A percentile compares a stretch with the other conserved stretches of the same genome.
Conservation (phyloP, 2,329 filamentous ascomycete species). For the Phaeoacremonium minimum region DNA sequence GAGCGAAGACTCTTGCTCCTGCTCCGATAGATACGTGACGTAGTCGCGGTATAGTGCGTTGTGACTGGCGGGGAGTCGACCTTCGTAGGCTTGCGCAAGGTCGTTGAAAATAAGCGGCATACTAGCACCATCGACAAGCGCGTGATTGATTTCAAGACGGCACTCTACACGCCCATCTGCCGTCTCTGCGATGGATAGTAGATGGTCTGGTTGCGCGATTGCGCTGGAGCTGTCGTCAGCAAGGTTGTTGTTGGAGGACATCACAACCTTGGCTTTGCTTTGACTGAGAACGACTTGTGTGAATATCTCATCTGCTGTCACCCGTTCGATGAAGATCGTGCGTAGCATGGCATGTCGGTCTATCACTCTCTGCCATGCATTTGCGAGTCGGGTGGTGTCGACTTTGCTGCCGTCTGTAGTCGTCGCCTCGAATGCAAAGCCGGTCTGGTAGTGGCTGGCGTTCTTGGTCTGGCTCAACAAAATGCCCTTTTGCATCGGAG, state of each 20-base stretch:
- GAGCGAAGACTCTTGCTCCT: conserved; percentile 13
- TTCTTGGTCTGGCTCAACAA: conserved; percentile 24
- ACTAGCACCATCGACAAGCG: conserved; percentile 26
- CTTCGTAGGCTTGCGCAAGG: conserved; percentile 18
- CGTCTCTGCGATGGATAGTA: too few relatives aligned
- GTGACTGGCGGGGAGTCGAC: too few relatives aligned
- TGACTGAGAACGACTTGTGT: conserved; percentile 23
- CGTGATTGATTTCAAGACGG: conserved; percentile 28
- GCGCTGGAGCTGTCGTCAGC: too few relatives aligned
- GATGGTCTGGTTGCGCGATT: too few relatives aligned
- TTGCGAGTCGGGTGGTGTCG: conserved; percentile 10
- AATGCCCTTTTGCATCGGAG: conserved; percentile 30
- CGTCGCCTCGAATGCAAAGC: conserved; percentile 11
- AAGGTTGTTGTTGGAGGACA: too few relatives aligned
- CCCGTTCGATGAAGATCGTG: conserved; percentile 24
- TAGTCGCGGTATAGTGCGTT: conserved; percentile 13
- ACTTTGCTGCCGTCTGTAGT: conserved; percentile 2
- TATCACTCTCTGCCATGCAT: conserved; percentile 20
- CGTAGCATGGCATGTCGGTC: conserved; percentile 22
- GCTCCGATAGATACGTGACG: conserved; percentile 13
- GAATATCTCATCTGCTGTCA: conserved; percentile 15
- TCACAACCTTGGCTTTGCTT: too few relatives aligned
- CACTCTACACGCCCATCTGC: too few relatives aligned
- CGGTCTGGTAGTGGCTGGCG: too few relatives aligned
- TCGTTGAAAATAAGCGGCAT: conserved; percentile 22